Percentiles rank a stretch among this genome's conserved stretches.
These are phyloP conservation scores for Talaromyces wortmannii DNA, from an alignment of 495 filamentous ascomycete species.

Conservation along the genomic window DNA sequence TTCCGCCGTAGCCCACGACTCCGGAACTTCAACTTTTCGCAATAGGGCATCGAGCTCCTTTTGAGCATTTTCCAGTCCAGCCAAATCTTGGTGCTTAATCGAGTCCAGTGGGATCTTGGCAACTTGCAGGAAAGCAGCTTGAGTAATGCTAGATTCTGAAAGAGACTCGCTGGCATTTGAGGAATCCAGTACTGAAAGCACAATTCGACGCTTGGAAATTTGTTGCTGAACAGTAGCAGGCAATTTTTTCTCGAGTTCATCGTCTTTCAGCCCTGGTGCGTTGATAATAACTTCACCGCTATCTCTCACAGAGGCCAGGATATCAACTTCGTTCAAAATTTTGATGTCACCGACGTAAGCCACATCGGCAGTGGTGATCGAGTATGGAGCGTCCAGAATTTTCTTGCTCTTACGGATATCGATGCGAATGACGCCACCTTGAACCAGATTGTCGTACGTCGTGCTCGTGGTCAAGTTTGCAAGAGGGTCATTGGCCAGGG, in stretches of 20 bases:
- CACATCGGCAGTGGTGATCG: slow-evolving; percentile 71
- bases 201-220: slow-evolving; percentile 58
- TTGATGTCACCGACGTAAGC: slow-evolving; percentile 71
- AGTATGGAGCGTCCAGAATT: slow-evolving; percentile 75
- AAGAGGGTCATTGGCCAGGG: slow-evolving; percentile 67
- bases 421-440: slow-evolving; percentile 76
- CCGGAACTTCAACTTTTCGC: slow-evolving; percentile 64
- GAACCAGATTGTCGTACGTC: slow-evolving; percentile 75
- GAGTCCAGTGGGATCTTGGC: slow-evolving; percentile 52
- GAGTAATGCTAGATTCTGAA: slow-evolving; percentile 52
- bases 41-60: slow-evolving; percentile 65
- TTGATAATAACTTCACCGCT: slow-evolving; percentile 69
- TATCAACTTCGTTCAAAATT: slow-evolving; percentile 67
- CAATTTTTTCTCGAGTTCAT: slow-evolving; percentile 86
- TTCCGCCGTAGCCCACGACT: slow-evolving; percentile 66
- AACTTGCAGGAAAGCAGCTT: slow-evolving; percentile 76
- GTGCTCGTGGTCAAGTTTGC: slow-evolving; percentile 72
- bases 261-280: slow-evolving; percentile 70
- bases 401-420: slow-evolving; percentile 81
- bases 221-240: slow-evolving; percentile 57
- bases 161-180: slow-evolving; percentile 52
- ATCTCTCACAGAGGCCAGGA: slow-evolving; percentile 62
- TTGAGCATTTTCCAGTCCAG: slow-evolving; percentile 51
- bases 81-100: slow-evolving; percentile 47
- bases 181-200: slow-evolving; percentile 70